Percentiles rank a stretch among this genome's conserved stretches.
phyloP scores from a whole-genome alignment of 2,329 filamentous ascomycete species.

The Pseudogymnoascus destructans region DNA sequence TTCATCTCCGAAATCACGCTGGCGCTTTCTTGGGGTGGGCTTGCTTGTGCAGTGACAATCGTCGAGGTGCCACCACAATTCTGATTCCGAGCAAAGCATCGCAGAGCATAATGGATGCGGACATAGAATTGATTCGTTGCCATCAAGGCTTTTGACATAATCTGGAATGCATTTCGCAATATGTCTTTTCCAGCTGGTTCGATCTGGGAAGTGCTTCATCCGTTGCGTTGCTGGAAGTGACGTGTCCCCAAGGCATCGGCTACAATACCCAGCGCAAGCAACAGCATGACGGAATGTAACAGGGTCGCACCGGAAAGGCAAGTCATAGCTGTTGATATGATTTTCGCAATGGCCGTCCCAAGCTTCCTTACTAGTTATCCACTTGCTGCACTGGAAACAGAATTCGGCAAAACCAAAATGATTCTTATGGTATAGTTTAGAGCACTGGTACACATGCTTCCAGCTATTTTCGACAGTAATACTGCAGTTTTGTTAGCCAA shows the following conservation, averaged over 20 bases:
- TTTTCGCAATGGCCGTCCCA: slow-evolving; percentile 14
- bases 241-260: neutral
- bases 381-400: slow-evolving; percentile 13
- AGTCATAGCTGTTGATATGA: slow-evolving; percentile 14
- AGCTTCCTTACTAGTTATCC: slow-evolving; percentile 12
- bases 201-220: neutral
- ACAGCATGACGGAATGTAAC: slow-evolving; percentile 10
- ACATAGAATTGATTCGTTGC: neutral
- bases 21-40: neutral
- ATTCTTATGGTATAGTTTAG: slow-evolving; percentile 11
- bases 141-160: neutral
- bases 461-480: neutral
- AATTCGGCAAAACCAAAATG: slow-evolving; percentile 14
- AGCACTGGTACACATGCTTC: slow-evolving; percentile 13
- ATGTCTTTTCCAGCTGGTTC: neutral
- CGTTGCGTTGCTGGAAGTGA: neutral
- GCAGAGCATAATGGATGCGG: neutral
- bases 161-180: neutral
- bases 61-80: neutral
- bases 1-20: no score
- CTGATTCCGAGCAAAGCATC: neutral
- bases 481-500: neutral
- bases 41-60: neutral
- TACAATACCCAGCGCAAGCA: slow-evolving; percentile 9
- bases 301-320: slow-evolving; percentile 11